Conservation (phyloP, 441 rosid genomes). For the Pelargonium fulgidum region DNA sequence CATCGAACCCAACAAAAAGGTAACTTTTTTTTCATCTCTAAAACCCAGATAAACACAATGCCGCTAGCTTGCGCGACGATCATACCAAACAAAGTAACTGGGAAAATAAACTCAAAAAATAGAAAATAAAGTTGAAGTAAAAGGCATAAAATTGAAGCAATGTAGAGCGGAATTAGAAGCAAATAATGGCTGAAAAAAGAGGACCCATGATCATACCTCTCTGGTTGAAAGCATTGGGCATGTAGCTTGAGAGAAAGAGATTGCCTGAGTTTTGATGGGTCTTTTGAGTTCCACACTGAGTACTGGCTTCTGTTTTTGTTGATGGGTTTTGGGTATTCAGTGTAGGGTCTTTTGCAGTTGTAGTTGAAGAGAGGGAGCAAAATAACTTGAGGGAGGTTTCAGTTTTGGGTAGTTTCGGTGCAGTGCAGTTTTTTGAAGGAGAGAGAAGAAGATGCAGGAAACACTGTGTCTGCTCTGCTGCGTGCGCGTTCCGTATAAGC, state of each 20-base stretch:
- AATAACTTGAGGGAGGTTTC: too few relatives aligned
- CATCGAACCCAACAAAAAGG: neutral
- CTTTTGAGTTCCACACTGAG: neutral
- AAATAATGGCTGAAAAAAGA: neutral
- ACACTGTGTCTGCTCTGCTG: too few relatives aligned
- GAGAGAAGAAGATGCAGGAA: too few relatives aligned
- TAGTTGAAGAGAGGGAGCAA: too few relatives aligned
- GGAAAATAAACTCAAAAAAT: neutral
- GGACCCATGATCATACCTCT: slow-evolving; percentile 3
- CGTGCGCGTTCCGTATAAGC: too few relatives aligned
- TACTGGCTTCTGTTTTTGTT: neutral
- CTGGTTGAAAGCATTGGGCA: neutral
- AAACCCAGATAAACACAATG: neutral
- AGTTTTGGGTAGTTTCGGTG: too few relatives aligned
- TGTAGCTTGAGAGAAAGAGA: neutral
- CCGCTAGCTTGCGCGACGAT: neutral
- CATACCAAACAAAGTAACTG: neutral
- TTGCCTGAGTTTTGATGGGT: neutral
- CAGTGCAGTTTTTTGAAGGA: too few relatives aligned
- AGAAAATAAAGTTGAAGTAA: neutral
- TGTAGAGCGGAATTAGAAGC: neutral
- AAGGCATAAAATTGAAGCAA: neutral
- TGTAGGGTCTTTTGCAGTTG: neutral
- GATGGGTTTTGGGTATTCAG: neutral
- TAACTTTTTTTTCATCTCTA: neutral